A percentile compares a stretch with the other conserved stretches of the same genome.
These are phyloP conservation scores for Ramularia endophylla DNA, from an alignment of 2,329 filamentous ascomycete genomes.

Conservation along the genomic window DNA sequence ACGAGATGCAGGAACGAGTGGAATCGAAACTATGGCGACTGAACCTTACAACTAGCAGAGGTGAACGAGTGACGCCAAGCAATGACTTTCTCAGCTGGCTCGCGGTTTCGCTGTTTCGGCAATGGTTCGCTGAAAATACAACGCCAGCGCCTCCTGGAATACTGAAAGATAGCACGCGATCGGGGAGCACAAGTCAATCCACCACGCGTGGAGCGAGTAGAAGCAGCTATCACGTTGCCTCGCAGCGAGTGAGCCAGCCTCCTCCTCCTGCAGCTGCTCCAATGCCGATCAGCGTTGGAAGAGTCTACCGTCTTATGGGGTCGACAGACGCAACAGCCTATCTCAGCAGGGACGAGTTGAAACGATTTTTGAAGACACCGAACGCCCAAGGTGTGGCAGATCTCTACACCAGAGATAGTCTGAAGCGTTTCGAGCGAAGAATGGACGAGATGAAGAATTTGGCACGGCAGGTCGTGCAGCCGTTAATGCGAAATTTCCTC, in stretches of 20 bases:
- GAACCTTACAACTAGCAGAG: constrained; percentile 68
- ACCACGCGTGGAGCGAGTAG: constrained; percentile 14
- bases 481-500: constrained; percentile 77
- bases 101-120: constrained; percentile 76
- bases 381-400: constrained; percentile 57
- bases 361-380: constrained; percentile 68
- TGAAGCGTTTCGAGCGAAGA: constrained; percentile 77
- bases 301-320: constrained; percentile 73
- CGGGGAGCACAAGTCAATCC: neutral
- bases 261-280: constrained; percentile 28
- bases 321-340: constrained; percentile 56
- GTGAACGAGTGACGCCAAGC: constrained; percentile 73
- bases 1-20: constrained; percentile 71
- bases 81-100: constrained; percentile 88
- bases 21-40: constrained; percentile 79
- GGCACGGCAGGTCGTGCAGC: constrained; percentile 75
- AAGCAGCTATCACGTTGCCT: constrained; percentile 24
- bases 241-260: constrained; percentile 22
- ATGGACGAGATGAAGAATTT: constrained; percentile 84
- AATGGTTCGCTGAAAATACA: constrained; percentile 90
- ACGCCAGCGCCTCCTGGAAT: constrained; percentile 59
- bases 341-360: constrained; percentile 79
- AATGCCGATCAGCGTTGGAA: constrained; percentile 50
- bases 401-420: constrained; percentile 77
- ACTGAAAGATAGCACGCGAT: constrained; percentile 32